phyloP scores from a whole-genome alignment of 345 rosid genomes.

The Boechera divaricarpa region DNA sequence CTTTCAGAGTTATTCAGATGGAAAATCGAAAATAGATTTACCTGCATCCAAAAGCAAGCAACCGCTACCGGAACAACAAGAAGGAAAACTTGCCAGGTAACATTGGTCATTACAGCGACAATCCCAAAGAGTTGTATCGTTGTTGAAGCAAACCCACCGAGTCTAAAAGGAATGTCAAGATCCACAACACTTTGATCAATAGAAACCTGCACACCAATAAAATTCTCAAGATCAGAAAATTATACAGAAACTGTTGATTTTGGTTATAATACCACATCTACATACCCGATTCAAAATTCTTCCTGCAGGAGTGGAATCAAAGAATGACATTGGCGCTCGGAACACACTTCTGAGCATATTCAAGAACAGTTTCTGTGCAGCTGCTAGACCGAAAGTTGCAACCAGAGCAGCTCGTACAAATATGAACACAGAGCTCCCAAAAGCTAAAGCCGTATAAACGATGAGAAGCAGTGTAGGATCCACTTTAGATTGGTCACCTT shows the following conservation, averaged over 20 bases:
- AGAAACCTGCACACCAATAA: conserved; percentile 67
- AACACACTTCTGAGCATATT: conserved; percentile 96
- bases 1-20: background rate
- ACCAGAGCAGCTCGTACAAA: conserved; percentile 96
- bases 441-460: conserved; percentile 95
- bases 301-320: conserved; percentile 99
- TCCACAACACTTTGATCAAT: conserved; percentile 99
- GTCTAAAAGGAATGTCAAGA: conserved; percentile 98
- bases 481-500: conserved; percentile 88
- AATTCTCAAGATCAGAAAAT: conserved; percentile 2
- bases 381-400: conserved; percentile 97
- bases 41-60: conserved; percentile 97
- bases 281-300: conserved; percentile 96
- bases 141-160: conserved; percentile 99
- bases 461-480: conserved; percentile 79
- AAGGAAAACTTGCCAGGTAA: conserved; percentile 98
- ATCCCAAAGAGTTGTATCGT: conserved; percentile 97
- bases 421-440: conserved; percentile 97
- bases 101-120: conserved; percentile 92
- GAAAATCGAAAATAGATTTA: background rate
- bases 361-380: conserved; percentile 91
- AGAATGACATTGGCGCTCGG: conserved; percentile 98
- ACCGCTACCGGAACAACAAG: conserved; percentile 95
- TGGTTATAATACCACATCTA: conserved; percentile 1
- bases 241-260: background rate